Evolutionary conservation across 805 yeast species (phyloP).

Genomic region (Wickerhamomyces sydowiorum): DNA sequence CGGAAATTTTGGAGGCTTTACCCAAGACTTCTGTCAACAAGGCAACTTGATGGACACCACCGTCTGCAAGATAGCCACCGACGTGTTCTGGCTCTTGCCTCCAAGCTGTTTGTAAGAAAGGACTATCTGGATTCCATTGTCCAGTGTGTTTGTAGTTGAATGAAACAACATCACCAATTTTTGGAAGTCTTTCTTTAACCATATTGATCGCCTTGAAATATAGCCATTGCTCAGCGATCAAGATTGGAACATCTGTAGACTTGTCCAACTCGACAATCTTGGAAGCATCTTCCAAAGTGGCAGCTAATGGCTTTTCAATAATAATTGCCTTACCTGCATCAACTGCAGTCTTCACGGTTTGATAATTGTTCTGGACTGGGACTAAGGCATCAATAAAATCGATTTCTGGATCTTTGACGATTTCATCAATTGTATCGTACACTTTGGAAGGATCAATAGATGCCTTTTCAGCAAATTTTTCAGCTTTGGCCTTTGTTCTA

Average conservation of each 20-base stretch:
- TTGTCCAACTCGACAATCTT: conserved; percentile 64
- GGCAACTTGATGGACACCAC: conserved; percentile 91
- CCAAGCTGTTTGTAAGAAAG: conserved; percentile 69
- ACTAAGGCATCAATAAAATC: conserved; percentile 77
- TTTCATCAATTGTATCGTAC: conserved; percentile 53
- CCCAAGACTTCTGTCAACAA: conserved; percentile 76
- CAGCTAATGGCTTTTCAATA: conserved; percentile 87
- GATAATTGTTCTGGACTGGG: conserved; percentile 73
- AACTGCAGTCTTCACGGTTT: conserved; percentile 59
- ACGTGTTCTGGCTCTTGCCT: conserved; percentile 80
- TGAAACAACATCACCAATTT: conserved; percentile 62
- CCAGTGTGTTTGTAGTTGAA: conserved; percentile 68
- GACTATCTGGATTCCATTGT: conserved; percentile 51
- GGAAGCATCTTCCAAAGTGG: conserved; percentile 67
- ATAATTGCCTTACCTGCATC: conserved; percentile 67
- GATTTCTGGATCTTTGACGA: conserved; percentile 56
- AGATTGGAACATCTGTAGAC: conserved; percentile 54
- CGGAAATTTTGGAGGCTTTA: conserved; percentile 58
- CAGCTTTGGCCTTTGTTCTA: conserved; percentile 79
- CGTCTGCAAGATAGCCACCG: conserved; percentile 85
- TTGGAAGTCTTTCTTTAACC: conserved; percentile 49
- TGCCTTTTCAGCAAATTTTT: conserved; percentile 61
- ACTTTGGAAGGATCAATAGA: conserved; percentile 44
- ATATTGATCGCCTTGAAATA: conserved; percentile 50
- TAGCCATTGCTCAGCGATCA: conserved; percentile 78